Evolutionary conservation across 140 eudicot species (phyloP).

Genomic region (Ambrosia hybrid): DNA sequence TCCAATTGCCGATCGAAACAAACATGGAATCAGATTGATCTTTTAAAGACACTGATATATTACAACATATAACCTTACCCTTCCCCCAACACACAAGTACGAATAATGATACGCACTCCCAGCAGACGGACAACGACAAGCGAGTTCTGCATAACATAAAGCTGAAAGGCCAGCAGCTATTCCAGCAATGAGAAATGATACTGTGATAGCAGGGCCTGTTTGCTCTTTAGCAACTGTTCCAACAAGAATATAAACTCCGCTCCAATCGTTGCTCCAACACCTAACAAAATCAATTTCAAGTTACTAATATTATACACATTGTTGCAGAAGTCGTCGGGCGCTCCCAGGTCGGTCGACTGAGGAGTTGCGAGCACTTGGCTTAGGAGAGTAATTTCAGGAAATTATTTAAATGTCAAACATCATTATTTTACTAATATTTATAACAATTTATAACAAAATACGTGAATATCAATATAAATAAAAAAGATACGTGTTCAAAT

Average conservation of each 20-base stretch:
- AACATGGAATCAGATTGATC: neutral
- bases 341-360: too few relatives aligned
- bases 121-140: conserved; percentile 99
- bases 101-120: conserved; percentile 99
- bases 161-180: conserved; percentile 99
- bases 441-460: too few relatives aligned
- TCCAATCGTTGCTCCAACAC: conserved; percentile 98
- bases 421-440: too few relatives aligned
- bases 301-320: too few relatives aligned
- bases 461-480: too few relatives aligned
- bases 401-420: too few relatives aligned
- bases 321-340: too few relatives aligned
- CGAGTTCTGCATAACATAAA: conserved; percentile 95
- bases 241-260: conserved; percentile 99
- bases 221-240: conserved; percentile 99
- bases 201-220: conserved; percentile 90
- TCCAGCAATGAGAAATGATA: conserved; percentile 92
- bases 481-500: too few relatives aligned
- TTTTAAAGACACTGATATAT: neutral
- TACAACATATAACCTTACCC: conserved; percentile 48
- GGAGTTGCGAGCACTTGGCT: too few relatives aligned
- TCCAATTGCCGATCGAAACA: conserved; percentile 9
- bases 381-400: too few relatives aligned
- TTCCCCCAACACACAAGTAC: conserved; percentile 92
- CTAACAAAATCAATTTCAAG: conserved; percentile 37